Base-by-base conservation (phyloP, 2,329 filamentous ascomycete species). In the Ramularia endophylla region DNA sequence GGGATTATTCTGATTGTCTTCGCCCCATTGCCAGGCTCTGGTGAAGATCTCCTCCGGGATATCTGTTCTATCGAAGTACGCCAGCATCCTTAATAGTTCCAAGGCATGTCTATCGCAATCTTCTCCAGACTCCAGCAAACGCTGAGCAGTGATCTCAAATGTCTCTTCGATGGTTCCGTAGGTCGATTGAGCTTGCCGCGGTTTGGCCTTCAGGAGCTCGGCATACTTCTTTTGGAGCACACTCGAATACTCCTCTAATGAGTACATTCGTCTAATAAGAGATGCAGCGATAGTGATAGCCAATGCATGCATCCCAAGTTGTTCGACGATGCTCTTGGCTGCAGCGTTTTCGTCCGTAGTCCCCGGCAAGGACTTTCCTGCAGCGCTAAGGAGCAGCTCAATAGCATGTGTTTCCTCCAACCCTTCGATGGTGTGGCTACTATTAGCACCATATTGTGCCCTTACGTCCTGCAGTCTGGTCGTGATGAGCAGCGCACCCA, bases 81-180 rank as follows among this genome's bases (percentile, higher is more conserved):
- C 37, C 16, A 39, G 27, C 15, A 39, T 20, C 5, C 36, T 28
- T 9, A 39, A 31, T 5, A 39, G 37, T 18, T 39, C 28, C 18
- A 39, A 5, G 7, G 37, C 37, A 15, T 39, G 28, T 16, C 25
- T n/a, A 31, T 19, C 37, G 11, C 22, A 25, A 4, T 33, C 28
- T n/a, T 32, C 18, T 9, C 16, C 16, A 12, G 27, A 39, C 8
- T 27, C 29, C 7, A 30, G 16, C 15, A 39, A 15, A 11, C 37
- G 27, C 15, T 39, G 27, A n/a, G 27, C 27, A 3, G 37, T 20
- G 9, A 32, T 18, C 27, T 39, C 37, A 29, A 39, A 39, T 8
- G 37, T 39, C 4, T 27, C 37, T 31, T 39, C 15, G 5, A 39
- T 33, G 2, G 37, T 39, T 15, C 28, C 37, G 13, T 39, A 39